Evolutionary conservation across 192 early-diverging fungal genomes (phyloP), one percentile per base, ranked within the genome.

Genomic region (Coemansia sp.): DNA sequence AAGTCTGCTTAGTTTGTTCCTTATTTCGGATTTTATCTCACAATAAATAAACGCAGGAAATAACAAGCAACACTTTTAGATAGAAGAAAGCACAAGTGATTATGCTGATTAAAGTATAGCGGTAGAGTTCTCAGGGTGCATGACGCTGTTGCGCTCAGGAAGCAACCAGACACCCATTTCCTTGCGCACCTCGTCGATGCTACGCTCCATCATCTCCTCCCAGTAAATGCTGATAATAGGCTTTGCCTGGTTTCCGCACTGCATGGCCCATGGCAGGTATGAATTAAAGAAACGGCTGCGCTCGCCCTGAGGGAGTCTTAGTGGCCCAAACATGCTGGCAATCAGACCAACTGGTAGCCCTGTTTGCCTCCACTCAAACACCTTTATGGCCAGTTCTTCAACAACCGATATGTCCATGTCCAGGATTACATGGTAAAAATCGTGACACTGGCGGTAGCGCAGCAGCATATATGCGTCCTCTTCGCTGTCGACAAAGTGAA

Each of bases 381-480:
- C 93, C 84, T 98, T 98, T 39, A 98, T 84, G 5, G 90, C 94
- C 58, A 97, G 82, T 84, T 98, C 97, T 32, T 89, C 93, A 67
- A 94, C 91, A 5, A 96, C 90, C 3, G 89, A 88, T 2, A 91
- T 84, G 19, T 87, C 76, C 31, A 98, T 67, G 50, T 92, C 95
- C 24, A 92, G 90, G 23, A 98, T 72, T 0, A 89, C 88, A 72
- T 98, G 97, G 70, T 90, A 95, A 74, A 97, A 94, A 73, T 98
- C 95, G 61, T 97, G 95, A 32, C 90, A 90, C 84, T 98, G 90
- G 22, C 97, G 87, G 68, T 95, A 96, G 68, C 97, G 83, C 70
- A 87, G 85, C 87, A 98, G 91, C 59, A 98, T 91, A 68, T 95
- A 98, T 5, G 94, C 95, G 27, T 97, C 76, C 63, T 97, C 95